Base-by-base conservation (phyloP, 2,329 filamentous ascomycete genomes). In the Lasiodiplodia gonubiensis region DNA sequence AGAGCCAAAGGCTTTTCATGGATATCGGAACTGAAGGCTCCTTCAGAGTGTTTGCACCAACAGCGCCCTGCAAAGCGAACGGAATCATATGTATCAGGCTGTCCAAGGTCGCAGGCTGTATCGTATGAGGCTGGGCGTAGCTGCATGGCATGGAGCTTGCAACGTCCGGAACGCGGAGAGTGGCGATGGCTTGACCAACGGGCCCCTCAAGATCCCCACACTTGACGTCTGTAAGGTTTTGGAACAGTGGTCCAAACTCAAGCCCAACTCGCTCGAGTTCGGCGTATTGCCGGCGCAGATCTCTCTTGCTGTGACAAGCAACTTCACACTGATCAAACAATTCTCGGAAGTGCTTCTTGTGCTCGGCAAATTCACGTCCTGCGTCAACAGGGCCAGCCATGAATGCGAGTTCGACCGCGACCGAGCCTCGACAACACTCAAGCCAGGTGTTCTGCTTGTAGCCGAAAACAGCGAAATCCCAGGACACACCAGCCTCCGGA, bases 91-190 rank as follows among this genome's bases (percentile, higher is more conserved):
- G 63, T 35, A 46, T 33, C 35, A 65, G n/a, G 23, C 49, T 55
- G 10, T 67, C 64, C 54, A 67, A 14, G 7, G 64, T 67, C 14
- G 64, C 64, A 23, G 64, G 54, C 5, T 67, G 64, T 18, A 67
- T 67, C n/a, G 51, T 10, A 18, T 59, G 53, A 48, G 64, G 64
- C 23, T 67, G 53, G 6, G 33, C 16, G 33, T 33, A 67, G 25
- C 18, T 33, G 10, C 16, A 37, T 5, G 64, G 53, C 64, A 67
- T 67, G 10, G 35, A 42, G 25, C 33, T 30, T 5, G 63, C 49
- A 23, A 55, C 27, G 23, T 65, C 49, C 12, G 63, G 63, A n/a
- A 59, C 25, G 14, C 33, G 30, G 18, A 59, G 42, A n/a, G 18
- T 63, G n/a, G 42, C 59, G 18, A 51, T 63, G 4, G 59, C 59